Conservation (phyloP, 2,329 filamentous ascomycete genomes). For the Fusarium zealandicum region DNA sequence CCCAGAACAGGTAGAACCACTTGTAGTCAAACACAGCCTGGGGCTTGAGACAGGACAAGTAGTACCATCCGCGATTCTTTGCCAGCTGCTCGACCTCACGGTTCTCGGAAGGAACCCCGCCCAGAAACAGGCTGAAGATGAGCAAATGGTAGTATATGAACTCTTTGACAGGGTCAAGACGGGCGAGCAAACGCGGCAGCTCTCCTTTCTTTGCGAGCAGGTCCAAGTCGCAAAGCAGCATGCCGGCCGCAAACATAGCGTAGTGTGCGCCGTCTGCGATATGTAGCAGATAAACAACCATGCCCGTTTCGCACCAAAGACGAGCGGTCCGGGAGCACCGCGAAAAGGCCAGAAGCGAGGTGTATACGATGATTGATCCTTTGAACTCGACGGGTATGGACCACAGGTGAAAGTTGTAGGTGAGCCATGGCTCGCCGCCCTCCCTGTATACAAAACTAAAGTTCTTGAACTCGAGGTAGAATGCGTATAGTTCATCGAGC, state of each 20-base stretch:
- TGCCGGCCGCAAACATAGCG: conserved; percentile 66
- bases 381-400: conserved; percentile 69
- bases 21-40: conserved; percentile 71
- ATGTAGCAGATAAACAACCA: conserved; percentile 72
- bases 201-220: conserved; percentile 57
- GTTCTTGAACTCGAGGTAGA: conserved; percentile 68
- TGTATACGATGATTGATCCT: conserved; percentile 71
- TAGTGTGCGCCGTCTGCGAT: conserved; percentile 70
- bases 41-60: conserved; percentile 66
- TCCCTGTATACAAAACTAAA: conserved; percentile 71
- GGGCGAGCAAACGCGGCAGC: conserved; percentile 57
- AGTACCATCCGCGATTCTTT: conserved; percentile 66
- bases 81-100: conserved; percentile 57
- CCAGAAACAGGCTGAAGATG: conserved; percentile 60
- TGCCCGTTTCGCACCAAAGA: conserved; percentile 58
- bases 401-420: conserved; percentile 66
- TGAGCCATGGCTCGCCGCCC: conserved; percentile 60
- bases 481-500: conserved; percentile 57
- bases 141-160: conserved; percentile 63
- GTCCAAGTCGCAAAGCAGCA: conserved; percentile 69
- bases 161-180: conserved; percentile 56
- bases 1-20: conserved; percentile 73
- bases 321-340: conserved; percentile 62
- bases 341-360: conserved; percentile 62
- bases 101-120: conserved; percentile 64